These are phyloP conservation scores for Poa pratensis DNA, from an alignment of 176 grass and related monocot genomes.

Conservation along the genomic window DNA sequence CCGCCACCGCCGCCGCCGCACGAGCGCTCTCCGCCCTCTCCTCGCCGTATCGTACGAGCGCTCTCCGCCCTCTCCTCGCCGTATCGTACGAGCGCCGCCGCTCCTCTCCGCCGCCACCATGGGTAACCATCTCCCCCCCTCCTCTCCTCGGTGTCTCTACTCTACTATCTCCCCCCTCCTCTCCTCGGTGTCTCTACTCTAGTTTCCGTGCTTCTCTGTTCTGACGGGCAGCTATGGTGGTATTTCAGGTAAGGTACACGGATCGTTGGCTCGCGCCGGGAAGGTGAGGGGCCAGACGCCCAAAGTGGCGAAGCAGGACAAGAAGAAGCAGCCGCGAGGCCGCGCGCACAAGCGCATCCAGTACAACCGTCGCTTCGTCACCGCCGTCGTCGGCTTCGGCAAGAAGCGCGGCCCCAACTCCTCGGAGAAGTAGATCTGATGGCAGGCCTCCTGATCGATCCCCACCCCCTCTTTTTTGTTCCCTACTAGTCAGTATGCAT, in stretches of 20 bases:
- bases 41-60: too few species aligned
- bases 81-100: neutral
- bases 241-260: conserved; percentile 79
- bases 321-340: conserved; percentile 84
- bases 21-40: neutral
- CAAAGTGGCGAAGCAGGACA: conserved; percentile 93
- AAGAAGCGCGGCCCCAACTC: conserved; percentile 92
- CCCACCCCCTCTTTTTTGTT: conserved; percentile 4
- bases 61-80: too few species aligned
- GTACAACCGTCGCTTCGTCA: conserved; percentile 95
- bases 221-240: neutral
- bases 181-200: neutral
- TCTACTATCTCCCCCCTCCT: too few species aligned
- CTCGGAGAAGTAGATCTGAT: conserved; percentile 79
- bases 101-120: conserved; percentile 36
- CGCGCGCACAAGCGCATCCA: conserved; percentile 87
- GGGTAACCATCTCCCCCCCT: conserved; percentile 64
- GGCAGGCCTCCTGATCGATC: neutral
- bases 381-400: conserved; percentile 84
- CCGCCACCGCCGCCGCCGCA: neutral
- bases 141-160: too few species aligned
- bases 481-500: conserved; percentile 3
- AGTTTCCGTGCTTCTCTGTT: neutral
- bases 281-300: conserved; percentile 90
- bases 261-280: conserved; percentile 78